phyloP scores from a whole-genome alignment of 1,284 basidiomycete species.

The Coniferiporia sulphurascens region DNA sequence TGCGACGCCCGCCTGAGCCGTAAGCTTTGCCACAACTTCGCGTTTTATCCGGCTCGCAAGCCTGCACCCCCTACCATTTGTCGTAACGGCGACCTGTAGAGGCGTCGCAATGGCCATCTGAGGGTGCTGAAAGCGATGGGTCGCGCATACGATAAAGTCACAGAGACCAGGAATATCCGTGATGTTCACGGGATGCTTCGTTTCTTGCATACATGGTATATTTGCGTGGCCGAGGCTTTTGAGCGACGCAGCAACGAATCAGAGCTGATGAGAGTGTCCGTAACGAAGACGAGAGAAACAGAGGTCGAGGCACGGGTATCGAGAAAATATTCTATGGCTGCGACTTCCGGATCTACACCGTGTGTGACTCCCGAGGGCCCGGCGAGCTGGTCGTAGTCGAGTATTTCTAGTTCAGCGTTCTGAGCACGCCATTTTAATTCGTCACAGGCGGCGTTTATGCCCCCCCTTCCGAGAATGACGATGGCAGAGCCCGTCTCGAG shows the following conservation, averaged over 20 bases:
- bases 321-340: constrained; percentile 46
- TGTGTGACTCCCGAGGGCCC: constrained; percentile 29
- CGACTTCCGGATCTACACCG: constrained; percentile 34
- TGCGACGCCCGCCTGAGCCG: constrained; percentile 72
- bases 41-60: constrained; percentile 77
- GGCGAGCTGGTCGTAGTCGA: constrained; percentile 49
- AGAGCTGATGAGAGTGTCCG: constrained; percentile 58
- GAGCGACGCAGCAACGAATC: constrained; percentile 36
- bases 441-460: constrained; percentile 49
- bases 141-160: constrained; percentile 86
- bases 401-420: constrained; percentile 48
- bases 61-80: constrained; percentile 90
- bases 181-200: constrained; percentile 79
- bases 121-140: constrained; percentile 71
- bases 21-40: constrained; percentile 77
- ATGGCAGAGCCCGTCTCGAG: constrained; percentile 81
- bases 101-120: constrained; percentile 46
- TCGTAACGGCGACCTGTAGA: constrained; percentile 85
- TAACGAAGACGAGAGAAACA: constrained; percentile 65
- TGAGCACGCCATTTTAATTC: constrained; percentile 67
- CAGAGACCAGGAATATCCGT: constrained; percentile 85
- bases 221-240: constrained; percentile 45
- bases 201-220: constrained; percentile 49
- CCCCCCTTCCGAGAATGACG: constrained; percentile 53
- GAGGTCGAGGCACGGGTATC: constrained; percentile 23